phyloP scores from a whole-genome alignment of 2,329 filamentous ascomycete genomes.

The Neurospora sp. region DNA sequence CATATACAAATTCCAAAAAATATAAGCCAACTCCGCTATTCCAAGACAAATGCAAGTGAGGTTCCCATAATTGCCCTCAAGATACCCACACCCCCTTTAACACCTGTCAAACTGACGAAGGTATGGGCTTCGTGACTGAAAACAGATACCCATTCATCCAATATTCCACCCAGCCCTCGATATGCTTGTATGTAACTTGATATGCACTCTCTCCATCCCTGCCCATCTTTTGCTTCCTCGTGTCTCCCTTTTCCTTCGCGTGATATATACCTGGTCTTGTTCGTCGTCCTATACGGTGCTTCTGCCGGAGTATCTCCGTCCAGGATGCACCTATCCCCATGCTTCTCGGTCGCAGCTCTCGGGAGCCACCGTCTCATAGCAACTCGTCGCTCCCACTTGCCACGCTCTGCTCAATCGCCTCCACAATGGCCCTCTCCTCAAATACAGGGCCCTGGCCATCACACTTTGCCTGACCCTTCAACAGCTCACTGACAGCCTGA shows the following conservation, averaged over 20 bases:
- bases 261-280: not conserved
- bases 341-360: not conserved
- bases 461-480: conserved; percentile 68
- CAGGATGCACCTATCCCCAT: not conserved
- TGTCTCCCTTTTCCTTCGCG: not conserved
- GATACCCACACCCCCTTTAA: not conserved
- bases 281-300: not conserved
- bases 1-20: not conserved
- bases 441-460: conserved; percentile 87
- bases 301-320: not conserved
- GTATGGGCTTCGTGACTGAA: not conserved
- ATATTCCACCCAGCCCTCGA: not conserved
- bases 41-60: not conserved
- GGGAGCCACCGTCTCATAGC: conserved; percentile 20
- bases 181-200: not conserved
- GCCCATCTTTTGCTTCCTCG: not conserved
- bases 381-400: conserved; percentile 71
- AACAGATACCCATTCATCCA: not conserved
- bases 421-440: conserved; percentile 61
- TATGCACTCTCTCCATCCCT: not conserved
- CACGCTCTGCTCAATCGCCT: conserved; percentile 70
- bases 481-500: conserved; percentile 64
- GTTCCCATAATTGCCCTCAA: not conserved
- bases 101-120: not conserved
- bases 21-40: not conserved